Evolutionary conservation across 345 rosid species (phyloP), one percentile per base, ranked within the genome.

Genomic region (Luvunga scandens): DNA sequence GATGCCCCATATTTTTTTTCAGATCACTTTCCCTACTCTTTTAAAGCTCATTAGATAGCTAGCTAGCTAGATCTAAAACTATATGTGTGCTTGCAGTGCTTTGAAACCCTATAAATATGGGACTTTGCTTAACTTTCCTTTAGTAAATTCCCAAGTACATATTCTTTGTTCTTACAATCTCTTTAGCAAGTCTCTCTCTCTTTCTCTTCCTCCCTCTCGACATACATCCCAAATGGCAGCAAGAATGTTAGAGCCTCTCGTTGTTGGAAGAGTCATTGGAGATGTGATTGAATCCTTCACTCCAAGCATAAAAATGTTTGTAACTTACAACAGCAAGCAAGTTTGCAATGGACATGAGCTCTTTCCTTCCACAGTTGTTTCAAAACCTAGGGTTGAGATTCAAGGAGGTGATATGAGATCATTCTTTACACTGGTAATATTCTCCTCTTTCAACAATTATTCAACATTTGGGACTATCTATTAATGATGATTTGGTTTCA

Each of bases 391-490:
- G 78, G 88, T 83, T 60, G 80, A 75, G 80, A 39, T 86, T 74
- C 77, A 79, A 31, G 88, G 83, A 70, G 86, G 76, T 38, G 88
- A 91, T 69, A 72, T 89, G 80, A 86, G 92, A 85, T 70, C 89
- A 67, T 88, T 88, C 89, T 91, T 88, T 81, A 91, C 92, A n/a
- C 81, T 91, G 88, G 94, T 90, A 45, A 25, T 25, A 66, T 57
- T 64, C 61, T 80, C 60, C 72, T 69, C 50, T n/a, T 71, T 55
- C 28, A 7, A 27, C 10, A 74, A 25, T 60, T 39, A 4, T 16
- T 61, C 22, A 65, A 71, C 56, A 34, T 70, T 14, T 24, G 69
- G 19, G 66, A 16, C 67, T 62, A 36, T 70, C 6, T 6, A 33
- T 18, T 22, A 57, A 21, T 57, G n/a, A 12, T 74, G 31, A 27